Evolutionary conservation across 1,139 yeast species (phyloP), one percentile per base, ranked within the genome.

Genomic region (Neolecta irregularis): DNA sequence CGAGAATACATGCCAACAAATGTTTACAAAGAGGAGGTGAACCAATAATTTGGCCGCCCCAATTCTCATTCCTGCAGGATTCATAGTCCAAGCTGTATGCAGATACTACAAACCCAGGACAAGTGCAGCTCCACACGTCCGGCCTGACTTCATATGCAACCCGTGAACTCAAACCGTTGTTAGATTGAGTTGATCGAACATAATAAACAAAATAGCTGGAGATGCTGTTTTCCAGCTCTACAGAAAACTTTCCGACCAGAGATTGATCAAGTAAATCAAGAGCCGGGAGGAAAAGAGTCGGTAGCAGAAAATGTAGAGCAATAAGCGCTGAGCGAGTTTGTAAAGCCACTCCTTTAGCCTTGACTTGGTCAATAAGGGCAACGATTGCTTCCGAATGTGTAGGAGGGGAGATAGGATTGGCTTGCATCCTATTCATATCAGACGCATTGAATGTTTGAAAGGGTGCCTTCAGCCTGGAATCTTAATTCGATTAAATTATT

Each of bases 51-150:
- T 5, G 18, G n/a, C 38, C 37, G 2, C 37, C 38, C 38, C 37
- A 33, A 8, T 5, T 9, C n/a, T 11, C 7, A 5, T 18, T 12
- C 20, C 28, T 15, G 11, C 13, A 11, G 7, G 19, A 4, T 21
- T 22, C 5, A 13, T 15, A 7, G 15, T 22, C 21, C 9, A 15
- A 8, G 13, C 16, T 20, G 9, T 23, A 17, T 32, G 38, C 21
- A 4, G 13, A 21, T 15, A 36, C 23, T 7, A 23, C 28, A 8
- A 37, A 37, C 13, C 34, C 37, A 13, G 35, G 25, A 11, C 40
- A 37, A 6, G 40, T 25, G 24, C 40, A 37, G 24, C 34, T 24
- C 35, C 40, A 30, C 9, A 24, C 39, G 6, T 24, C 19, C 16
- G 32, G 32, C 7, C 40, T 30, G 5, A 37, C 29, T 20, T 37